Conservation (phyloP, 2,329 filamentous ascomycete species). For the Phyllosticta citriasiana region DNA sequence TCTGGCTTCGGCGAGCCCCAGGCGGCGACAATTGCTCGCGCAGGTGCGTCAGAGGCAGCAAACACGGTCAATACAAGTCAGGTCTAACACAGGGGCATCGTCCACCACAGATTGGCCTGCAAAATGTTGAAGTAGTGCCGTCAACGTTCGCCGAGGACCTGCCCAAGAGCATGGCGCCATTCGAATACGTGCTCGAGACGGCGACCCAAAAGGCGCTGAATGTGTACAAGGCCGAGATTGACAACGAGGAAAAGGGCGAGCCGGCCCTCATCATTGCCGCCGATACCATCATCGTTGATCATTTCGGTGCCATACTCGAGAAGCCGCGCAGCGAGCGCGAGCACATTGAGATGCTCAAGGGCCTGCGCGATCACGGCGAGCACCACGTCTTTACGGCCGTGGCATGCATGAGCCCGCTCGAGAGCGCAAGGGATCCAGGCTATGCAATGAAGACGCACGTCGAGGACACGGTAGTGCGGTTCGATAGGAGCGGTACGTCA, state of each 20-base stretch:
- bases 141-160: slow-evolving; percentile 79
- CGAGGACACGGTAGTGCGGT: slow-evolving; percentile 86
- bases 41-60: slow-evolving; percentile 42
- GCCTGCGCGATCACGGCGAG: slow-evolving; percentile 62
- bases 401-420: slow-evolving; percentile 70
- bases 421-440: slow-evolving; percentile 71
- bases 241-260: slow-evolving; percentile 51
- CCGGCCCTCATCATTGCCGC: slow-evolving; percentile 80
- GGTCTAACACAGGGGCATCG: neutral
- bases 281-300: slow-evolving; percentile 79
- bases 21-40: slow-evolving; percentile 69
- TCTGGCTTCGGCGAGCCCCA: slow-evolving; percentile 80
- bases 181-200: slow-evolving; percentile 85
- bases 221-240: slow-evolving; percentile 53
- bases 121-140: slow-evolving; percentile 72
- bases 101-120: slow-evolving; percentile 59
- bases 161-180: slow-evolving; percentile 66
- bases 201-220: slow-evolving; percentile 73
- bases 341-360: slow-evolving; percentile 74
- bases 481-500: slow-evolving; percentile 51
- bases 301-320: slow-evolving; percentile 70
- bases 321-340: slow-evolving; percentile 77
- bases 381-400: slow-evolving; percentile 85
- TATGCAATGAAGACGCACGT: slow-evolving; percentile 74
- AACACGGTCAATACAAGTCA: slow-evolving; percentile 8